These are phyloP conservation scores for Monosporascus cannonballus DNA, from an alignment of 2,329 filamentous ascomycete species.

Conservation along the genomic window DNA sequence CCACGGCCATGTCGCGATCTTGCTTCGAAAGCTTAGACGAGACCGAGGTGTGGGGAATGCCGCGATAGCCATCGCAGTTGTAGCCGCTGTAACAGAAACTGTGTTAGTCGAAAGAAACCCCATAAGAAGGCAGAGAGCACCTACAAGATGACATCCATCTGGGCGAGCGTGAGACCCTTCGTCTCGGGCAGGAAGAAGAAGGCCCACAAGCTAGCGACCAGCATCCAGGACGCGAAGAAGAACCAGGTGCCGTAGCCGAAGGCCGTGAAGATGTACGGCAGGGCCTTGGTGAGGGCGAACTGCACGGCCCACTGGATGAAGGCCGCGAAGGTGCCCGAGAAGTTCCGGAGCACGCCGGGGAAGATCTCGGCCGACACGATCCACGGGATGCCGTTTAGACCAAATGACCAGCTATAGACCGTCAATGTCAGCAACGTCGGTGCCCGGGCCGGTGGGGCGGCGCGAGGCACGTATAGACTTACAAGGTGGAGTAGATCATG, in stretches of 20 bases:
- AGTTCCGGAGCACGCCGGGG: conserved; percentile 34
- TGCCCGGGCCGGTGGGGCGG: too few species aligned
- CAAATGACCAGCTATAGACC: conserved; percentile 33
- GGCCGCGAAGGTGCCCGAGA: conserved; percentile 35
- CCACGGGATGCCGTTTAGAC: conserved; percentile 40
- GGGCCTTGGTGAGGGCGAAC: conserved; percentile 36
- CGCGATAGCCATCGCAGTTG: conserved; percentile 1
- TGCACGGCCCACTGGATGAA: conserved; percentile 36
- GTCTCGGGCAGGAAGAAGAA: neutral
- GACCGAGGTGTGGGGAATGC: conserved; percentile 1
- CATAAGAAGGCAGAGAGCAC: neutral
- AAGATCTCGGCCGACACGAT: conserved; percentile 40
- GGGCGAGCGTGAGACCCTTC: neutral
- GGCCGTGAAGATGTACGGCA: conserved; percentile 38
- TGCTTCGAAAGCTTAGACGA: neutral
- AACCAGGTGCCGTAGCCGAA: conserved; percentile 48
- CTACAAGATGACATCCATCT: neutral
- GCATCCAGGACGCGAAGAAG: conserved; percentile 49
- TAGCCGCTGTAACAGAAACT: neutral
- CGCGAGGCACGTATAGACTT: conserved; percentile 16
- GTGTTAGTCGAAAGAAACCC: neutral
- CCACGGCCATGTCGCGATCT: neutral
- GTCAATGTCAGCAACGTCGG: too few species aligned
- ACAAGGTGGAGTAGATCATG: conserved; percentile 49
- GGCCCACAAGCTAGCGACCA: neutral